These are phyloP conservation scores for Cephalotrichum gorgonifer DNA, from an alignment of 2,329 filamentous ascomycete genomes.

Conservation along the genomic window DNA sequence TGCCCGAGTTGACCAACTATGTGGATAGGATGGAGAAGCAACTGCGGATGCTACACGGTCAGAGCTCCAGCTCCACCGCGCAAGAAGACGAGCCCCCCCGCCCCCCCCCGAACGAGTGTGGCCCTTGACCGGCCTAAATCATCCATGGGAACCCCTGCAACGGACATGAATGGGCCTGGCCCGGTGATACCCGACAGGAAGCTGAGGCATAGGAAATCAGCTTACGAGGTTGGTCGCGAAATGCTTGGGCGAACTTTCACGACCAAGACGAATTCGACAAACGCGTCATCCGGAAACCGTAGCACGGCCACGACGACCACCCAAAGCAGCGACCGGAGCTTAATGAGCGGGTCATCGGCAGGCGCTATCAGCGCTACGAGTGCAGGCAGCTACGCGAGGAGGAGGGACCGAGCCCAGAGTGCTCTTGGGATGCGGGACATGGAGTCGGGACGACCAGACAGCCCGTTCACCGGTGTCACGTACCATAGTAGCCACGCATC, in stretches of 20 bases:
- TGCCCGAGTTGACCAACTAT: constrained; percentile 72
- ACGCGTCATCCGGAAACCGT: constrained; percentile 61
- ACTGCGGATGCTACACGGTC: constrained; percentile 59
- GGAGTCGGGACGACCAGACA: constrained; percentile 46
- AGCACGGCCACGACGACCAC: constrained; percentile 67
- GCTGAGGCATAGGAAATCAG: constrained; percentile 58
- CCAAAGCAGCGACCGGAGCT: constrained; percentile 67
- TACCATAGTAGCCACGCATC: constrained; percentile 85
- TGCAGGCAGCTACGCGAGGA: constrained; percentile 81
- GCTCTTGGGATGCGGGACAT: constrained; percentile 50
- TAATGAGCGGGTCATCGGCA: constrained; percentile 92
- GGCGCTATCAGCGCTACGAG: constrained; percentile 90
- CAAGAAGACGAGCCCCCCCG: constrained; percentile 44
- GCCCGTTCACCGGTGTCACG: constrained; percentile 66
- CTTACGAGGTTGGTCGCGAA: constrained; percentile 64
- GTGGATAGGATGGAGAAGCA: constrained; percentile 87
- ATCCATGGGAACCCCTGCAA: constrained; percentile 34
- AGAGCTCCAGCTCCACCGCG: constrained; percentile 33
- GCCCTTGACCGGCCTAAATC: constrained; percentile 47
- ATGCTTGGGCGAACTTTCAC: constrained; percentile 72
- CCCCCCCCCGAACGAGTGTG: constrained; percentile 49
- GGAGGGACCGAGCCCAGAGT: constrained; percentile 55
- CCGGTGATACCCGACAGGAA: constrained; percentile 24
- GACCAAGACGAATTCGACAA: constrained; percentile 77
- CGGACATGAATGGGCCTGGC: constrained; percentile 12